A percentile compares a stretch with the other conserved stretches of the same genome.
Conservation (phyloP, 306 rosid genomes). For the Trichosanthes cucumerina region DNA sequence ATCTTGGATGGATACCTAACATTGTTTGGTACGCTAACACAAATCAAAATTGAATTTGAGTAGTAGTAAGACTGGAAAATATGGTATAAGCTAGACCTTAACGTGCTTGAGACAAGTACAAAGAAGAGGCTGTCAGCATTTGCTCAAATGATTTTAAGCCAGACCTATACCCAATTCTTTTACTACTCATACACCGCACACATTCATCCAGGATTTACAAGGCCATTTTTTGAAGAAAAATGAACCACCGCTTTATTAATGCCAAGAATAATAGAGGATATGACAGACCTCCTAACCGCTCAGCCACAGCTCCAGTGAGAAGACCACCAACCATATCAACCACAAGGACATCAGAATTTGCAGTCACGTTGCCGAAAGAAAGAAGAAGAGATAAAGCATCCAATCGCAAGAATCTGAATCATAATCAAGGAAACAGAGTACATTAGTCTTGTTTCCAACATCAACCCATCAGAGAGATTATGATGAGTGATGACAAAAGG, state of each 20-base stretch:
- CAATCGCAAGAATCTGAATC: conserved; percentile 70
- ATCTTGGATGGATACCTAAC: neutral
- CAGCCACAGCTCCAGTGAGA: conserved; percentile 93
- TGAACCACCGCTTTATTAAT: neutral
- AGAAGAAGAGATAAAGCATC: conserved; percentile 81
- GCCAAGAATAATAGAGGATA: neutral
- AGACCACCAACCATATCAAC: conserved; percentile 89
- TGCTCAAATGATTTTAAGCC: neutral
- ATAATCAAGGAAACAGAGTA: conserved; percentile 9
- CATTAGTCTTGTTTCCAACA: neutral
- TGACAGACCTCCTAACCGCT: conserved; percentile 74
- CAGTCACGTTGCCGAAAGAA: conserved; percentile 72
- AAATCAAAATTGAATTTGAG: neutral
- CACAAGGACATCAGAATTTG: conserved; percentile 76
- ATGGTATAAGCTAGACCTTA: neutral
- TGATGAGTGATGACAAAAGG: neutral
- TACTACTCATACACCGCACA: neutral
- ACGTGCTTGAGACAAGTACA: neutral
- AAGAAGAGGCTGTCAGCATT: neutral
- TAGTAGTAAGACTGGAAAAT: neutral
- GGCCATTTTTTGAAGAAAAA: neutral
- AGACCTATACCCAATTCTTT: neutral
- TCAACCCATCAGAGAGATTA: neutral
- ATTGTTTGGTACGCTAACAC: neutral
- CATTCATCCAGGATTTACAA: neutral